Base-by-base conservation (phyloP, 1,284 basidiomycete genomes). In the Mycena citricolor region DNA sequence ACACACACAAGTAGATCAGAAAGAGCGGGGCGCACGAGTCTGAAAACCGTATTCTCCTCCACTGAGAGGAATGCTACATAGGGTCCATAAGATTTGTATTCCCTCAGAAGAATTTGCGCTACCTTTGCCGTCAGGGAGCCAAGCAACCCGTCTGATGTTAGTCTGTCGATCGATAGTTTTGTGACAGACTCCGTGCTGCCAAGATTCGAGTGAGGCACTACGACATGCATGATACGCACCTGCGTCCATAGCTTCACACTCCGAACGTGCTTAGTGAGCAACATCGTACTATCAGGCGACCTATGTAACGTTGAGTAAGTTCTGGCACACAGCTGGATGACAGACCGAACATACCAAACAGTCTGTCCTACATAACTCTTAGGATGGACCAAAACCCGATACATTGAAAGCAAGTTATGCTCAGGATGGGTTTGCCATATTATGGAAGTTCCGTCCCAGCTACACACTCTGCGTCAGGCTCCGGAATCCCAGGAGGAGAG, bases 351-450 rank as follows among this genome's bases (percentile, higher is more conserved):
- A 42, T 54, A 83, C 86, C 86, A 89, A 24, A 84, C 85, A 14
- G 88, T 85, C 61, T 88, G 86, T 39, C 80, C 77, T 32, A 87
- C 81, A 56, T 88, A 88, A 20, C 84, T 83, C 56, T 78, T 74
- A 16, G 83, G 72, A 58, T 88, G 85, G 5, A 79, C 81, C 8
- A 88, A 71, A 25, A 78, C 72, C 41, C 81, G 76, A 59, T 86
- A 13, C 23, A 13, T 28, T 32, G 14, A 19, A n/a, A n/a, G n/a
- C n/a, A n/a, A n/a, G n/a, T n/a, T n/a, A n/a, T n/a, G n/a, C n/a
- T n/a, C n/a, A n/a, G n/a, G n/a, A n/a, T 80, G 19, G 86, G 81
- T 48, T 71, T 74, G 64, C n/a, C 86, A 87, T 36, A 89, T 79
- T n/a, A 82, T 70, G 1, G 81, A 81, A 1, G 85, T 87, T 49